These are phyloP conservation scores for Leccinum sublutescens DNA, from an alignment of 768 basidiomycete genomes.

Conservation along the genomic window DNA sequence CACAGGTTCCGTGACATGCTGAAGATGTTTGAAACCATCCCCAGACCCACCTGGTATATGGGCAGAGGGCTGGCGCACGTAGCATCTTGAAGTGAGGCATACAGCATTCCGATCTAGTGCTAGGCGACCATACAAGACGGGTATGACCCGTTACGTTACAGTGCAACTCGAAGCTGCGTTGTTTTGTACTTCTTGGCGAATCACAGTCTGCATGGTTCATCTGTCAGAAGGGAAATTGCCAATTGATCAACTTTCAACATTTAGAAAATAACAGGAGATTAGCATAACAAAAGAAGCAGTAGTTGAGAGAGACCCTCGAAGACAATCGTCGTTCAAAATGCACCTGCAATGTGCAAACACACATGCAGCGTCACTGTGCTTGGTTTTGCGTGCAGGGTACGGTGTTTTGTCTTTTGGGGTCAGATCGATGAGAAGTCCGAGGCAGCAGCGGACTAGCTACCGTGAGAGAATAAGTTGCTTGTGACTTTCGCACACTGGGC, in stretches of 20 bases:
- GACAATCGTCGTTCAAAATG: not conserved
- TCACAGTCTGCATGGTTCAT: not conserved
- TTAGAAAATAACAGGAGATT: not conserved
- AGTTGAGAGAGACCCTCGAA: not conserved
- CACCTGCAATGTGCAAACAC: not conserved
- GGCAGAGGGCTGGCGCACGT: not conserved
- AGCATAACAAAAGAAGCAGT: not conserved
- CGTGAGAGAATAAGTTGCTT: not conserved
- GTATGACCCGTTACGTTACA: constrained; percentile 7
- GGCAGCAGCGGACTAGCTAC: not conserved
- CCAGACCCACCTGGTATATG: not conserved
- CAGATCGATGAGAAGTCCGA: too few species aligned
- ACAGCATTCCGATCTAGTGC: not conserved
- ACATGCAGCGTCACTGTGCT: not conserved
- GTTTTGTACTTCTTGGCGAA: too few species aligned
- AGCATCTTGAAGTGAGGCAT: constrained; percentile 4
- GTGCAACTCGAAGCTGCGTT: too few species aligned
- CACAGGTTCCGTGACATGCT: not conserved
- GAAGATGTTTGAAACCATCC: not conserved
- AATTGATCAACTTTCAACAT: not conserved
- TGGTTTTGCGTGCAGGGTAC: not conserved
- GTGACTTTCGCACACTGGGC: too few species aligned
- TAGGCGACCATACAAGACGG: not conserved
- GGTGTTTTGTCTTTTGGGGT: not conserved
- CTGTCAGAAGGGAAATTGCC: not conserved